phyloP scores from a whole-genome alignment of 2,329 filamentous ascomycete genomes.

The Monilinia polystroma region DNA sequence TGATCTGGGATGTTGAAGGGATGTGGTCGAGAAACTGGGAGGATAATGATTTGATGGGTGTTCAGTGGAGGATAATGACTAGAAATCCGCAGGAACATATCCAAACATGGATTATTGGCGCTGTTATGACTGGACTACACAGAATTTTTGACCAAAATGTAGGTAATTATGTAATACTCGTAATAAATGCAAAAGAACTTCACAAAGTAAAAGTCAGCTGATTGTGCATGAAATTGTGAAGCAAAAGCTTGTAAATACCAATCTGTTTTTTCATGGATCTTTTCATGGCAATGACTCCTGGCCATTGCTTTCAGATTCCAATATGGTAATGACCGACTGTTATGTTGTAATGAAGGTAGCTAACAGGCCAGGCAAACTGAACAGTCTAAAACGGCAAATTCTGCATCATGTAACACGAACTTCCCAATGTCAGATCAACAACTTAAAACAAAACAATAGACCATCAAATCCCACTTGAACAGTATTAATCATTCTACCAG shows the following conservation, averaged over 20 bases:
- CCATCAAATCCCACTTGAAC: neutral
- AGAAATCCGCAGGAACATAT: neutral
- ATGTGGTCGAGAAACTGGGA: neutral
- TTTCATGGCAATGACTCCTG: neutral
- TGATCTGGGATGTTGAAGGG: neutral
- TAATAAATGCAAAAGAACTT: neutral
- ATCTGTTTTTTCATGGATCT: neutral
- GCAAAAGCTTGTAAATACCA: neutral
- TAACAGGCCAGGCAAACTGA: neutral
- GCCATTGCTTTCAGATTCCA: neutral
- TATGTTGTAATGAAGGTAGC: neutral
- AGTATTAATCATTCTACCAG: neutral
- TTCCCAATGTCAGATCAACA: neutral
- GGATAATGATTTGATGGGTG: neutral
- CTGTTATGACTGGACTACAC: neutral
- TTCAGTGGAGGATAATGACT: neutral
- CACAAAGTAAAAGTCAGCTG: neutral
- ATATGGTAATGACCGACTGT: neutral
- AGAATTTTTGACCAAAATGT: neutral
- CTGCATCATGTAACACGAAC: neutral
- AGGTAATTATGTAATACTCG: neutral
- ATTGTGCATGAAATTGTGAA: neutral
- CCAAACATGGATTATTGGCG: neutral
- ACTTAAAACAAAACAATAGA: neutral
- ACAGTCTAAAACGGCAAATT: neutral